Percentiles rank a stretch among this genome's conserved stretches.
Evolutionary conservation across 805 yeast genomes (phyloP).

Genomic region (Monosporozyma servazzii): DNA sequence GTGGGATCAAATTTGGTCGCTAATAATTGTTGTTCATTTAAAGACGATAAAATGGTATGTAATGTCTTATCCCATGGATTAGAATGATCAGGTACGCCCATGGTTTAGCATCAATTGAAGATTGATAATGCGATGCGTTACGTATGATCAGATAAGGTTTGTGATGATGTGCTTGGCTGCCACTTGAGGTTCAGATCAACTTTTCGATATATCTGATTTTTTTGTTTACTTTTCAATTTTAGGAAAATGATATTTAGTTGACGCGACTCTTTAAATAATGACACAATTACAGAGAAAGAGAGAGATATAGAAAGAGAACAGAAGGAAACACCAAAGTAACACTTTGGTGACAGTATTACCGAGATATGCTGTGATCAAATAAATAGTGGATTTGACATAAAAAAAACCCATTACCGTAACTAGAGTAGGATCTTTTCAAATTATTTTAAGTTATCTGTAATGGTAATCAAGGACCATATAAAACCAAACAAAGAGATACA

Average conservation of each 20-base stretch:
- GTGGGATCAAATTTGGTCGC: conserved; percentile 38
- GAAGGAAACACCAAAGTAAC: not conserved
- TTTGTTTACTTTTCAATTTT: not conserved
- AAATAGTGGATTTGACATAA: too few species aligned
- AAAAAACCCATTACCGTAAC: too few species aligned
- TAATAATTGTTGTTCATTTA: conserved; percentile 36
- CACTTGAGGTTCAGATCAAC: not conserved
- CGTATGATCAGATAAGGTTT: not conserved
- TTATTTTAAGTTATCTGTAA: too few species aligned
- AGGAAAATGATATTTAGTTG: not conserved
- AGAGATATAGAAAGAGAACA: not conserved
- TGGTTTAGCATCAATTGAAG: not conserved
- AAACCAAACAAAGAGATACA: too few species aligned
- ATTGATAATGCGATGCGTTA: not conserved
- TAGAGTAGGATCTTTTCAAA: too few species aligned
- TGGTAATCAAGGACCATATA: too few species aligned
- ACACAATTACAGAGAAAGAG: too few species aligned
- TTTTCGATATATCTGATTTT: conserved; percentile 3
- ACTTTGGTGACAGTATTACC: too few species aligned
- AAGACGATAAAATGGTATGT: conserved; percentile 4
- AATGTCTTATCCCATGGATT: not conserved
- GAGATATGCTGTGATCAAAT: too few species aligned
- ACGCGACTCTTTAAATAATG: not conserved
- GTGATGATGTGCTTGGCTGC: not conserved
- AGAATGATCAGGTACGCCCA: not conserved